Conservation (phyloP, 1,139 yeast species). For the Zygosaccharomyces sapae region DNA sequence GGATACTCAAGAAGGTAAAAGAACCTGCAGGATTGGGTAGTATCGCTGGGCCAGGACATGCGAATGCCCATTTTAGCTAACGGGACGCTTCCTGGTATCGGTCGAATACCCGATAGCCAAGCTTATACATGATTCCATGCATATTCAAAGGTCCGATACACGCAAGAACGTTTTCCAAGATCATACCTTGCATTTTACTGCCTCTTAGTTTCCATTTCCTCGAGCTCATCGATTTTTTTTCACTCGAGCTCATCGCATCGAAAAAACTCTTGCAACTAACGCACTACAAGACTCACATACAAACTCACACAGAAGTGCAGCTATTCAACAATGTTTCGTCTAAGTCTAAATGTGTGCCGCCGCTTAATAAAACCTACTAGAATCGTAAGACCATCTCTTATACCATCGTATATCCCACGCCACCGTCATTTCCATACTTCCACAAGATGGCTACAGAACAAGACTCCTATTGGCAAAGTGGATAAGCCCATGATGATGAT, state of each 20-base stretch:
- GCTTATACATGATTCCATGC: background rate
- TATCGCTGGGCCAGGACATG: too few species aligned
- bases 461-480: conserved; percentile 35
- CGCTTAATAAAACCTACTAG: background rate
- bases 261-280: background rate
- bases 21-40: background rate
- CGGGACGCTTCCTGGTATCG: too few species aligned
- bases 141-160: too few species aligned
- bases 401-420: background rate
- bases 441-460: background rate
- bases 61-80: too few species aligned
- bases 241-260: background rate
- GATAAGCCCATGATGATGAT: conserved; percentile 77
- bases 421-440: background rate
- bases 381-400: background rate
- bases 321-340: background rate
- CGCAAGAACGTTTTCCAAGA: too few species aligned
- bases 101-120: too few species aligned
- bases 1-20: background rate
- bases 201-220: too few species aligned
- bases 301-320: background rate
- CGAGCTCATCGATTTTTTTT: background rate
- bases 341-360: background rate
- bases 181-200: too few species aligned
- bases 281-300: background rate